phyloP scores from a whole-genome alignment of 176 grass and related monocot species.

The Olyra latifolia region DNA sequence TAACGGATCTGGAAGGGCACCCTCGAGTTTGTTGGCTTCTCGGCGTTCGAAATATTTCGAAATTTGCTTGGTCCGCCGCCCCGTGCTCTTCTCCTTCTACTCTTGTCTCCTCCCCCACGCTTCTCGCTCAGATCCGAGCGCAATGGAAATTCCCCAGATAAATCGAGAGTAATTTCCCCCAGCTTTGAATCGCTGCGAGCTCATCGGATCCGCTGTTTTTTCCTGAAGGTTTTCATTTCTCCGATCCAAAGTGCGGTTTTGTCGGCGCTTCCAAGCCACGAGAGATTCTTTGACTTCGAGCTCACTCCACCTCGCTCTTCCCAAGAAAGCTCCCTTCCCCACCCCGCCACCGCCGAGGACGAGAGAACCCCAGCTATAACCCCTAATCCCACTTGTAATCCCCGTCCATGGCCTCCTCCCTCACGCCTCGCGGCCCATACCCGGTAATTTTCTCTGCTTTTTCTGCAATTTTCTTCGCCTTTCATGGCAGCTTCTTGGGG shows the following conservation, averaged over 20 bases:
- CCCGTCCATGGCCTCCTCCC: conserved; percentile 41
- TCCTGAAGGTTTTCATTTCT: conserved; percentile 1
- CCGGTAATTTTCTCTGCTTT: conserved; percentile 33
- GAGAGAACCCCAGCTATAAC: conserved; percentile 36
- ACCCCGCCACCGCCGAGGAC: conserved; percentile 1
- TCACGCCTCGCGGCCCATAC: conserved; percentile 49
- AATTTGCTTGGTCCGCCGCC: conserved; percentile 36
- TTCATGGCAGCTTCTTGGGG: background rate
- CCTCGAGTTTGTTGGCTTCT: background rate
- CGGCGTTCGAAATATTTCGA: conserved; percentile 74
- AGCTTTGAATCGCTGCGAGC: background rate
- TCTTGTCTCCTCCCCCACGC: background rate
- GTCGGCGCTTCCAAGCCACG: conserved; percentile 57
- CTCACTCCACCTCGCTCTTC: conserved; percentile 54
- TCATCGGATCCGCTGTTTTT: background rate
- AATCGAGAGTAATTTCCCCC: background rate
- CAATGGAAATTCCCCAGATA: background rate
- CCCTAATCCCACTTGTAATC: conserved; percentile 35
- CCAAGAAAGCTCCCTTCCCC: conserved; percentile 62
- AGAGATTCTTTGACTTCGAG: conserved; percentile 51
- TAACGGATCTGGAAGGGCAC: background rate
- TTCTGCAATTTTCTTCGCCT: background rate
- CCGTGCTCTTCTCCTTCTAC: background rate
- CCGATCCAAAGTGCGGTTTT: conserved; percentile 5
- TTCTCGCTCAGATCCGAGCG: conserved; percentile 36